Percentiles rank a stretch among this genome's conserved stretches.
Evolutionary conservation across 106 monocot genomes (phyloP).

Genomic region (Allium sativum): DNA sequence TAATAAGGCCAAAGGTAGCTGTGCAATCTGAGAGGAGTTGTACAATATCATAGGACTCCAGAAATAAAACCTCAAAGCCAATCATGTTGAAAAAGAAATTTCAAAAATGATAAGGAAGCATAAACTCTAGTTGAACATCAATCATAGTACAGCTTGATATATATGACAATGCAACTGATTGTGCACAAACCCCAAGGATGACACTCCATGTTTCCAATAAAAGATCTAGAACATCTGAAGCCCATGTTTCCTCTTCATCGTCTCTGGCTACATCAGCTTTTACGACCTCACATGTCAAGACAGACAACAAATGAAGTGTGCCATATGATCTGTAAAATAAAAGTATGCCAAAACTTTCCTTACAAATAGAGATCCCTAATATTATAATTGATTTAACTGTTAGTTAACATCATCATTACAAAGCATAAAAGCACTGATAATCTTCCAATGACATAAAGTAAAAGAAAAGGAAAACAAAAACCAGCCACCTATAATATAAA

Average conservation of each 20-base stretch:
- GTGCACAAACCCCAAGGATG: slow-evolving; percentile 57
- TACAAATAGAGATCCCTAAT: too few species aligned
- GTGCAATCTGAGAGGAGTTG: too few species aligned
- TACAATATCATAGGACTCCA: too few species aligned
- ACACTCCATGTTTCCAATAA: slow-evolving; percentile 89
- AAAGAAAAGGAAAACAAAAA: too few species aligned
- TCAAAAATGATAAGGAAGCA: neutral
- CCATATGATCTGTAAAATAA: slow-evolving; percentile 58
- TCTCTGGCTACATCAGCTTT: slow-evolving; percentile 33
- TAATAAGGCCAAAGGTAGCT: too few species aligned
- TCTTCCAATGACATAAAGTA: too few species aligned
- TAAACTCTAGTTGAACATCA: neutral
- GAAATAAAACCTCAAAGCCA: too few species aligned
- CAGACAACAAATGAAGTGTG: slow-evolving; percentile 53
- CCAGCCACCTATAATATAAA: too few species aligned
- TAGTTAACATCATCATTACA: too few species aligned
- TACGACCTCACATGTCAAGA: slow-evolving; percentile 75
- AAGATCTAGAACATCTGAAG: slow-evolving; percentile 62
- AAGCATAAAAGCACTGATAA: too few species aligned
- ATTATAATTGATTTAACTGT: too few species aligned
- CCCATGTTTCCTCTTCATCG: slow-evolving; percentile 70
- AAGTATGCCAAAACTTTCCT: neutral
- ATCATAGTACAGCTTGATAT: too few species aligned
- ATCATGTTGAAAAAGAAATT: neutral
- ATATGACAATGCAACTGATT: neutral